Evolutionary conservation across 768 basidiomycete species (phyloP), one percentile per base, ranked within the genome.

Genomic region (Kockovaella imperatae): DNA sequence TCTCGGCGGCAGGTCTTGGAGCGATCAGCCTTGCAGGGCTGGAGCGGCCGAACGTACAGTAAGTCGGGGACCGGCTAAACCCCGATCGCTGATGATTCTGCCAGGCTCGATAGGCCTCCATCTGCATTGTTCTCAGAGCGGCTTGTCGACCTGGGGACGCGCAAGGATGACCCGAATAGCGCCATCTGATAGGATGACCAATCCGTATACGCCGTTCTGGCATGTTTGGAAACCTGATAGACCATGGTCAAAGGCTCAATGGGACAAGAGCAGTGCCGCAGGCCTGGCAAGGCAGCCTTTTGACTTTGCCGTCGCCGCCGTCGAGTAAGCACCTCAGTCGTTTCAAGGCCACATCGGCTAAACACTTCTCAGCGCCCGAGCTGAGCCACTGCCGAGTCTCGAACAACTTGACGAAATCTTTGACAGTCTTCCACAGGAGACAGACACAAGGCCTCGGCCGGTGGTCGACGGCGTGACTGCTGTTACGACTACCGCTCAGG

Each of bases 211-310:
- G 42, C 77, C 87, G 3, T 96, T 95, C 73, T 97, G 77, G 70
- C 84, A 95, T 61, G 75, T 88, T 3, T 93, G 91, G 74, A 95
- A 93, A 63, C 93, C 93, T 2, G 81, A 80, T 5, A 87, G 87
- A 0, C 76, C 84, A 6, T 93, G 65, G 64, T 63, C 64, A 0
- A 62, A 63, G 23, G 42, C 46, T 2, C 56, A 56, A 28, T 71
- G 69, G 69, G 67, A 69, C 32, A 54, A 56, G 35, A 67, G 65
- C 2, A 52, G 48, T 82, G 74, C 83, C 80, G 65, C 87, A 83
- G 73, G 83, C 80, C 0, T 71, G 20, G 73, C 78, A 1, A 86
- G 84, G 4, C 81, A 83, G 5, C 75, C 77, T 1, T 88, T 91
- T 2, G 88, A 95, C 69, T 97, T 88, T 70, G 78, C 82, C 42